Evolutionary conservation across 257 asterid species (phyloP).

Genomic region (Dorcoceras hygrometricum): DNA sequence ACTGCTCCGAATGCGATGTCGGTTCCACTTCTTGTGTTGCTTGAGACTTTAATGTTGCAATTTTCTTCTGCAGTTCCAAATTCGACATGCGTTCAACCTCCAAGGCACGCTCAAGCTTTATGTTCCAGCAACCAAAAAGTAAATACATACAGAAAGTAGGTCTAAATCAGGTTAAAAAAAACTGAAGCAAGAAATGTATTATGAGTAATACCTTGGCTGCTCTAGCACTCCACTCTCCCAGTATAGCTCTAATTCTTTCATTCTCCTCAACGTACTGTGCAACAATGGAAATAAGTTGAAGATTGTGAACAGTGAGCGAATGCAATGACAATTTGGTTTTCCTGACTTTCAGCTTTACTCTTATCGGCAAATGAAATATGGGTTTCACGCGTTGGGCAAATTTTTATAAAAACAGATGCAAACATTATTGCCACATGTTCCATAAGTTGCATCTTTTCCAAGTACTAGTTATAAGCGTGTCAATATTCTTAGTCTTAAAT

Average conservation of each 20-base stretch:
- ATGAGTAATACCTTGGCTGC: constrained; percentile 76
- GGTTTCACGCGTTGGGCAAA: neutral
- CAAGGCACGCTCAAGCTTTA: constrained; percentile 91
- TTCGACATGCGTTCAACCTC: constrained; percentile 72
- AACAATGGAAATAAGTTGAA: constrained; percentile 23
- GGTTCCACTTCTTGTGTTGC: constrained; percentile 41
- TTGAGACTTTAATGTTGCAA: constrained; percentile 43
- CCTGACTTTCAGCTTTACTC: neutral
- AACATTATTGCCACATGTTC: neutral
- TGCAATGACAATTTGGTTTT: constrained; percentile 2
- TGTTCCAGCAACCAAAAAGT: constrained; percentile 21
- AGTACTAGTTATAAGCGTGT: neutral
- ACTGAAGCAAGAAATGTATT: constrained; percentile 13
- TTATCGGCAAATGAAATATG: neutral
- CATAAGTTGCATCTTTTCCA: constrained; percentile 9
- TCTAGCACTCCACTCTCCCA: constrained; percentile 96
- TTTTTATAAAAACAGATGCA: neutral
- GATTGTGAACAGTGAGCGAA: constrained; percentile 12
- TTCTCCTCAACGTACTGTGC: constrained; percentile 92
- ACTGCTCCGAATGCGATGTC: constrained; percentile 27
- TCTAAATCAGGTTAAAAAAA: neutral
- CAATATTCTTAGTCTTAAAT: neutral
- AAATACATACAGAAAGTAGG: neutral
- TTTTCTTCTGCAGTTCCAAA: constrained; percentile 80
- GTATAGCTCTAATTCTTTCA: constrained; percentile 90